Evolutionary conservation across 2,329 filamentous ascomycete species (phyloP), one percentile per base, ranked within the genome.

Genomic region (Uncinocarpus reesii): DNA sequence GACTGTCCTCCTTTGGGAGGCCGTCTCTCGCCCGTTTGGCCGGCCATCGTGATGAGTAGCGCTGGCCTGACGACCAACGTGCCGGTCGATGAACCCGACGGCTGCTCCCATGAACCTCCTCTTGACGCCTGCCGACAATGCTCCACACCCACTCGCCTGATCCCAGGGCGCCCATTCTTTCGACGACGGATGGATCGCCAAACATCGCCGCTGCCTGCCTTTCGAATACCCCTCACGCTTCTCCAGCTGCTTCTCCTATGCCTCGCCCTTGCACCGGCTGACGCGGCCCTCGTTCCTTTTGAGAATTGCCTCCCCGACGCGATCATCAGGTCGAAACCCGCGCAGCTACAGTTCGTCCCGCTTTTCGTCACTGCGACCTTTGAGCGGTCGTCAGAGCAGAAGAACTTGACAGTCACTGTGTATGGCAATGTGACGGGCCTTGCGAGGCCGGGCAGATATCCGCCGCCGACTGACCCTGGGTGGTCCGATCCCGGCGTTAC

Each of bases 351-450:
- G 70, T 95, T 90, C 71, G 73, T 80, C 10, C 89, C 92, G 2
- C 65, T 82, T 29, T 80, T 77, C 56, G 78, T 92, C 49, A 80
- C 86, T 49, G 68, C 70, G 16, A 40, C 15, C 11, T 69, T 76
- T 53, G 63, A 76, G 3, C 74, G 70, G 43, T 79, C 89, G 60
- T 78, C 75, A 7, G 20, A 44, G 28, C 24, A 31, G 11, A 49
- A 38, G 15, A 53, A 42, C 34, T 73, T 98, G 42, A 80, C 78
- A 53, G 71, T 95, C 48, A 92, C 81, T 1, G 77, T 95, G 40
- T 96, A 87, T 71, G 90, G 89, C 44, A 95, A 96, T 65, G 87
- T 96, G 24, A 85, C 83, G 7, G 92, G 92, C 40, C 79, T 82
- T 43, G 73, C 76, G 37, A 72, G 73, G 2, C 61, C 67, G 10